phyloP scores from a whole-genome alignment of 768 basidiomycete genomes.

The Leccinum obscurum region DNA sequence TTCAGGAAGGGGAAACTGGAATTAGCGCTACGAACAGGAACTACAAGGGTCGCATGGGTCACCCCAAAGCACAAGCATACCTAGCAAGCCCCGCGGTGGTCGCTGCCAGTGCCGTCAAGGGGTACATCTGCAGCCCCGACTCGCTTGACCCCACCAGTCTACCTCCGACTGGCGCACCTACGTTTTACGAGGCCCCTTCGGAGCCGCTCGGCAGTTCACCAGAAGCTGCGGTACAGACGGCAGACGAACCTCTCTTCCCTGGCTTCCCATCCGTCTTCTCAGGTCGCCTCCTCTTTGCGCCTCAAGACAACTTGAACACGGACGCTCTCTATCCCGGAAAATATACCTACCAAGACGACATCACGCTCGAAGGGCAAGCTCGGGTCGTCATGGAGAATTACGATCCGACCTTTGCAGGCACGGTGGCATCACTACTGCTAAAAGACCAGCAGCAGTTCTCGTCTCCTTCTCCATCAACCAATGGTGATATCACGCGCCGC shows the following conservation, averaged over 20 bases:
- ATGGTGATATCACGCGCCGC: slow-evolving; percentile 37
- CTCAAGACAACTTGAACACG: slow-evolving; percentile 97
- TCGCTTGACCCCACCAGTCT: slow-evolving; percentile 54
- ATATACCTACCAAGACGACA: slow-evolving; percentile 99
- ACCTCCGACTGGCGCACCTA: slow-evolving; percentile 52
- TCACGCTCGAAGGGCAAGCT: slow-evolving; percentile 91
- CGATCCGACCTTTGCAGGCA: slow-evolving; percentile 80
- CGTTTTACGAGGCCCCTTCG: slow-evolving; percentile 52
- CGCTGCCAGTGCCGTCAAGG: slow-evolving; percentile 91
- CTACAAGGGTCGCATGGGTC: slow-evolving; percentile 98
- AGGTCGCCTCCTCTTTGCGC: slow-evolving; percentile 87
- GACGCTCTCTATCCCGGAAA: slow-evolving; percentile 99
- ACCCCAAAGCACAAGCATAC: slow-evolving; percentile 93
- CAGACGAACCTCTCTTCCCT: slow-evolving; percentile 66
- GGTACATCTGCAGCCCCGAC: slow-evolving; percentile 84
- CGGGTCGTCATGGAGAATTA: slow-evolving; percentile 99
- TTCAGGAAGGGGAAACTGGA: slow-evolving; percentile 93
- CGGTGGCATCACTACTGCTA: slow-evolving; percentile 52
- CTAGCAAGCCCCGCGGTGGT: slow-evolving; percentile 96
- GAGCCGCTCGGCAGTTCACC: slow-evolving; percentile 31
- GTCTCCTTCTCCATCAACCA: slow-evolving; percentile 9
- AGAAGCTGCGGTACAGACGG: slow-evolving; percentile 21
- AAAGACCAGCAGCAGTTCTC: slow-evolving; percentile 24
- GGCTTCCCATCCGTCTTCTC: slow-evolving; percentile 83
- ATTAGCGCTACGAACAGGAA: slow-evolving; percentile 99